Evolutionary conservation across 805 yeast species (phyloP), one percentile per base, ranked within the genome.

Genomic region (Metschnikowia matae): DNA sequence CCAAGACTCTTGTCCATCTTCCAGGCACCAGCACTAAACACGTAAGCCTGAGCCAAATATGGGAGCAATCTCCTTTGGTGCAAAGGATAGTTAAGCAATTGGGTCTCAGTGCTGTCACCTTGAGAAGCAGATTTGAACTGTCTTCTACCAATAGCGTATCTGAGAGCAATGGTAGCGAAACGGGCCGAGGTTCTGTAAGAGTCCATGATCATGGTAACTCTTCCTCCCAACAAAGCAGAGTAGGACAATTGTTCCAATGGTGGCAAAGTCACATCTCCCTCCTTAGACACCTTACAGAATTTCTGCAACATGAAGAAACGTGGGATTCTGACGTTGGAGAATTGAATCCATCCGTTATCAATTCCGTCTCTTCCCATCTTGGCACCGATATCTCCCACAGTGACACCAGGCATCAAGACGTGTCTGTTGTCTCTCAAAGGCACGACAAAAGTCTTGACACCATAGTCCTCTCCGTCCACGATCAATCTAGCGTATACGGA

Each of bases 281-380:
- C 61, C 1, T 48, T 37, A 8, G 59, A 34, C 15, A 59, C 61
- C 50, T 52, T 52, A 23, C 57, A 52, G 51, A 50, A 59, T 48
- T 57, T 59, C 52, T 57, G 61, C 47, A 59, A 48, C 62, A 59
- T 59, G 51, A 55, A 57, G 46, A 50, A 56, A 15, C 62, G 55
- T 8, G 62, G 62, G 34, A 59, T 56, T 23, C 62, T 50, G 38
- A 59, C 62, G 40, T 40, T 21, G 18, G 61, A 56, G 49, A 59
- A 59, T 51, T 59, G 62, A 52, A 59, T 59, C 62, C 62, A 59
- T 20, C 62, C 62, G 42, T 59, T 59, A 48, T 59, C 62, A 23
- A 59, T 59, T 18, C 62, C 62, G 48, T 59, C 61, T 33, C 62
- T 46, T 49, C 62, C 62, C 62, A 59, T 59, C 48, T 59, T 59